Evolutionary conservation across 768 basidiomycete genomes (phyloP).

Genomic region (Kwoniella sp.): DNA sequence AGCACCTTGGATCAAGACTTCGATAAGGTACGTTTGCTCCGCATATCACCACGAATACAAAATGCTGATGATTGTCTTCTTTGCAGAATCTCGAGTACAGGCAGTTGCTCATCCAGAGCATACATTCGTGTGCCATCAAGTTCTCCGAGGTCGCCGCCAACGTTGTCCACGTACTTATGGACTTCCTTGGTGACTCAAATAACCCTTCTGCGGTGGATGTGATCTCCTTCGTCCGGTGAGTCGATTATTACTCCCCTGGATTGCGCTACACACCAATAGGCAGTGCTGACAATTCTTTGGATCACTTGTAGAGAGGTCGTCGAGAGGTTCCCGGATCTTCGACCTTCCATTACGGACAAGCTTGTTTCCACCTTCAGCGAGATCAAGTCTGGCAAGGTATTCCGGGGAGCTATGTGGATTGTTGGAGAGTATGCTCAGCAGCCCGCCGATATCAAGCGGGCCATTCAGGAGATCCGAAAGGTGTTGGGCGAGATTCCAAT

Average conservation of each 20-base stretch:
- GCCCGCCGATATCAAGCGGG: constrained; percentile 65
- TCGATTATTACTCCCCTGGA: constrained; percentile 53
- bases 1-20: constrained; percentile 87
- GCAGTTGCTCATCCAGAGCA: constrained; percentile 93
- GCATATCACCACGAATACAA: background rate
- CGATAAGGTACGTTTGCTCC: constrained; percentile 71
- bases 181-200: constrained; percentile 78
- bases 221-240: constrained; percentile 74
- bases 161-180: constrained; percentile 72
- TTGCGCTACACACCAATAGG: background rate
- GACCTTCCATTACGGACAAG: constrained; percentile 79
- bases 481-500: constrained; percentile 97
- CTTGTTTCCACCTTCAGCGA: constrained; percentile 77
- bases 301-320: constrained; percentile 74
- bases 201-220: constrained; percentile 95
- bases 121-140: constrained; percentile 92
- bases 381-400: constrained; percentile 95
- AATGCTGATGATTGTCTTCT: too few species aligned
- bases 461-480: constrained; percentile 77
- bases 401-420: constrained; percentile 95
- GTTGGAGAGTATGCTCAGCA: constrained; percentile 85
- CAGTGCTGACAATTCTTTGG: constrained; percentile 1
- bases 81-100: constrained; percentile 86
- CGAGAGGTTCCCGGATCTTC: constrained; percentile 90
- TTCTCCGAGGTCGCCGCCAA: constrained; percentile 96